Base-by-base conservation (phyloP, 495 filamentous ascomycete species). In the Talaromyces nanjingensis region DNA sequence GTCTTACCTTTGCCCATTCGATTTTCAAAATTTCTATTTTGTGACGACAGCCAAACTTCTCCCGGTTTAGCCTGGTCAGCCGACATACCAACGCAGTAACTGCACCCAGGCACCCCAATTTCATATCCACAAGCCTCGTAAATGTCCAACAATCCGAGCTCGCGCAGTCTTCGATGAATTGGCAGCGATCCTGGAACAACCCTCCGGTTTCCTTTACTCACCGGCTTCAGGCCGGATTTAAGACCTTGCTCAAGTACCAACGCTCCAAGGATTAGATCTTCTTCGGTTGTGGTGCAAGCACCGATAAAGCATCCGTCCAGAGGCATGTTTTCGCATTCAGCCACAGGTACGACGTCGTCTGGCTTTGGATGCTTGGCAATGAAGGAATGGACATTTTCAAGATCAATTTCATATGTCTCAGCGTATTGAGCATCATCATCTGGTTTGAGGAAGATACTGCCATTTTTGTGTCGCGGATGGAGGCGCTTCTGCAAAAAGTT, bases 221-320 rank as follows among this genome's bases (percentile, higher is more conserved):
- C 52, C 1, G 74, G 74, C n/a, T 59, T 66, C 31, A 73, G 47
- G 4, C 73, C 73, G 20, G 60, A 61, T 63, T 71, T 63, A n/a
- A 81, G 39, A 2, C 74, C 78, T 16, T 67, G 52, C 55, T 78
- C 75, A 0, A 80, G 66, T 0, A 80, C 74, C 20, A 80, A 62
- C 0, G 72, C 78, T 0, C 65, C 78, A 1, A 80, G 60, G 22
- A 81, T 74, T 1, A 81, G 63, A 59, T 82, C 79, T 60, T 83
- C 79, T 54, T 79, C 76, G 1, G 79, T 71, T 0, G 79, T 81
- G 0, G 78, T 83, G 66, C 80, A 80, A 6, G 78, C 79, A n/a
- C 79, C 80, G 9, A 82, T 81, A 57, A 83, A 81, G 58, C 75
- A 77, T 1, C 78, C 79, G 60, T 81, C 75, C 2, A 83, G 63